Percentiles rank a stretch among this genome's conserved stretches.
Evolutionary conservation across 1,284 basidiomycete species (phyloP).

Genomic region (Austroboletus novae-zelandiae): DNA sequence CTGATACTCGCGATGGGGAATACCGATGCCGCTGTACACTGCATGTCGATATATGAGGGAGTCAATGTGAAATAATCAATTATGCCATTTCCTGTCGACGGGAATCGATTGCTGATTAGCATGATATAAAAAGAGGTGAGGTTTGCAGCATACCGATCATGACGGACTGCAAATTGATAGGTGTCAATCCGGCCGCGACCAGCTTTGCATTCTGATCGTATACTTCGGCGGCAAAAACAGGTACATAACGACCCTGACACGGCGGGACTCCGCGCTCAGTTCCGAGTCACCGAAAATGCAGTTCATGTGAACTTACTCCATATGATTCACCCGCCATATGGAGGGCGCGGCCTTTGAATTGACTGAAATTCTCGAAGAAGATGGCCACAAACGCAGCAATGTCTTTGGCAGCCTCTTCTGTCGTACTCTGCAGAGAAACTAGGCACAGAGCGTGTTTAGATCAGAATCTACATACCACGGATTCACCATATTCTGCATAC

Average conservation of each 20-base stretch:
- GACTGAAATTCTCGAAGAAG: constrained; percentile 62
- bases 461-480: constrained; percentile 35
- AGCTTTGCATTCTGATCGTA: constrained; percentile 74
- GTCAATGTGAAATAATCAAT: constrained; percentile 45
- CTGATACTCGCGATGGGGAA: constrained; percentile 35
- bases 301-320: constrained; percentile 36
- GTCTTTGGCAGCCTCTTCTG: constrained; percentile 64
- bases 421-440: constrained; percentile 35
- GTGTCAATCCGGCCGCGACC: constrained; percentile 56
- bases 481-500: constrained; percentile 61
- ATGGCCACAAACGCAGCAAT: constrained; percentile 62
- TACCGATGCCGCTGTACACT: constrained; percentile 49
- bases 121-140: neutral
- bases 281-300: neutral
- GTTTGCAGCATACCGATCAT: constrained; percentile 67
- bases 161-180: constrained; percentile 76
- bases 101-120: neutral
- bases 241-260: constrained; percentile 75
- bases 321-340: constrained; percentile 67
- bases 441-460: neutral
- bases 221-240: constrained; percentile 77
- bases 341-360: constrained; percentile 55
- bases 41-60: constrained; percentile 47
- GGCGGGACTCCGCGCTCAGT: too few relatives aligned
- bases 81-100: constrained; percentile 51